A percentile compares a stretch with the other conserved stretches of the same genome.
Evolutionary conservation across 2,329 filamentous ascomycete genomes (phyloP).

Genomic region (Hypoxylon rubiginosum): DNA sequence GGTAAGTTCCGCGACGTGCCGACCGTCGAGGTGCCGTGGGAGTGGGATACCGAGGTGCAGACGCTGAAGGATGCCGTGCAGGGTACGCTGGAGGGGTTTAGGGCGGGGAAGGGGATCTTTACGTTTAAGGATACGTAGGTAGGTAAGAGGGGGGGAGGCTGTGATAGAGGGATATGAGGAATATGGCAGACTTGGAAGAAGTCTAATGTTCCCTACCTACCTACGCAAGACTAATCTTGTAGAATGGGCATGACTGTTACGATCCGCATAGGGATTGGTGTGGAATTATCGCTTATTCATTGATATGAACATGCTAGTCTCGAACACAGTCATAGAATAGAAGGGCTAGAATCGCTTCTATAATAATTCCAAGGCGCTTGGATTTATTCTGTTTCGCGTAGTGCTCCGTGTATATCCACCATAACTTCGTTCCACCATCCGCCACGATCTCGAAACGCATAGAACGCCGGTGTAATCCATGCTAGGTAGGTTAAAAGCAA

Average conservation of each 20-base stretch:
- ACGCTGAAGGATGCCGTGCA: constrained; percentile 81
- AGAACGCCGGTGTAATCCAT: constrained; percentile 31
- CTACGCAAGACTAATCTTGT: too few species aligned
- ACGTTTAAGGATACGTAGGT: constrained; percentile 75
- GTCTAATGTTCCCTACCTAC: too few species aligned
- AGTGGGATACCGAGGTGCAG: constrained; percentile 80
- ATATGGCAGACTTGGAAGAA: too few species aligned
- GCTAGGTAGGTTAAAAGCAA: constrained; percentile 5
- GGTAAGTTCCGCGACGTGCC: constrained; percentile 88
- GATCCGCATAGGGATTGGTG: neutral
- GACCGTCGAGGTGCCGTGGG: constrained; percentile 85
- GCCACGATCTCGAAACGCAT: constrained; percentile 7
- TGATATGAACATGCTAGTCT: neutral
- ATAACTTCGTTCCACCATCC: constrained; percentile 4
- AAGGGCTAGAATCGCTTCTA: neutral
- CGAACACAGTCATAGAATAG: neutral
- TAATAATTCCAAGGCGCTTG: neutral
- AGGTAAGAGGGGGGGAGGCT: neutral
- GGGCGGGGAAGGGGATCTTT: constrained; percentile 91
- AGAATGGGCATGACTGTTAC: constrained; percentile 1
- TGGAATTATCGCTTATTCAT: neutral
- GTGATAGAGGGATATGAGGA: neutral
- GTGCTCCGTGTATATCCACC: constrained; percentile 25
- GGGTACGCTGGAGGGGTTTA: constrained; percentile 85
- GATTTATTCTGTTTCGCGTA: constrained; percentile 20